A percentile compares a stretch with the other conserved stretches of the same genome.
Conservation (phyloP, 768 basidiomycete genomes). For the Podaxis carcinomalis region DNA sequence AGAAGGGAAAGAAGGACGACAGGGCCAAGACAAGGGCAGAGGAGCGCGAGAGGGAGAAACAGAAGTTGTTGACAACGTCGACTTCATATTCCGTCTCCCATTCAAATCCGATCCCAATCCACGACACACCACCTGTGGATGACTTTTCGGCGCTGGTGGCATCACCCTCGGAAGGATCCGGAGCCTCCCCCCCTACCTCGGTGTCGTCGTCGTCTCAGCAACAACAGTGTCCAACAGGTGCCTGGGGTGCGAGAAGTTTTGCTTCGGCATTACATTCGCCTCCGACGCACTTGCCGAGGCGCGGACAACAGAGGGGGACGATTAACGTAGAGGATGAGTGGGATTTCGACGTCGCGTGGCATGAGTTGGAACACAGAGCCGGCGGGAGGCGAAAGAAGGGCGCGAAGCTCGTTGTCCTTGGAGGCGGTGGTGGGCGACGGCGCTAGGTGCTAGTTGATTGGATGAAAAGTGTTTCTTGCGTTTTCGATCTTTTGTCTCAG, state of each 20-base stretch:
- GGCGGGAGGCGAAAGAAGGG: conserved; percentile 57
- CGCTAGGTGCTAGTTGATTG: background rate
- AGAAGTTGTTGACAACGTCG: conserved; percentile 23
- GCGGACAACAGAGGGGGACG: conserved; percentile 26
- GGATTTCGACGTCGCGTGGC: conserved; percentile 78
- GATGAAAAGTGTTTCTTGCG: background rate
- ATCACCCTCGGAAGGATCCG: background rate
- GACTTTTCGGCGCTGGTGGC: conserved; percentile 19
- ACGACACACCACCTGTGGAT: conserved; percentile 19
- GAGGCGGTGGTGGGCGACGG: conserved; percentile 57
- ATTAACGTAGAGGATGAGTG: conserved; percentile 55
- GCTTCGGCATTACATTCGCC: conserved; percentile 70
- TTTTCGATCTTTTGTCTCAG: too few relatives aligned
- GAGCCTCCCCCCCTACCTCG: conserved; percentile 8
- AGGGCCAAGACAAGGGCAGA: conserved; percentile 76
- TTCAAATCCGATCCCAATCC: conserved; percentile 18
- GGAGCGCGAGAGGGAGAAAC: conserved; percentile 65
- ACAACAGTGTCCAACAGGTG: conserved; percentile 37
- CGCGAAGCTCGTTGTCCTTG: conserved; percentile 67
- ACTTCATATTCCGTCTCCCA: conserved; percentile 12
- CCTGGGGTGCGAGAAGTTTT: conserved; percentile 80
- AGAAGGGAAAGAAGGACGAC: conserved; percentile 85
- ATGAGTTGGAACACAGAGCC: conserved; percentile 65
- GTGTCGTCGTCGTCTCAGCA: conserved; percentile 10
- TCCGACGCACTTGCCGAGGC: conserved; percentile 22